Conservation (phyloP, 75 land plant genomes). For the Pinus taeda region DNA sequence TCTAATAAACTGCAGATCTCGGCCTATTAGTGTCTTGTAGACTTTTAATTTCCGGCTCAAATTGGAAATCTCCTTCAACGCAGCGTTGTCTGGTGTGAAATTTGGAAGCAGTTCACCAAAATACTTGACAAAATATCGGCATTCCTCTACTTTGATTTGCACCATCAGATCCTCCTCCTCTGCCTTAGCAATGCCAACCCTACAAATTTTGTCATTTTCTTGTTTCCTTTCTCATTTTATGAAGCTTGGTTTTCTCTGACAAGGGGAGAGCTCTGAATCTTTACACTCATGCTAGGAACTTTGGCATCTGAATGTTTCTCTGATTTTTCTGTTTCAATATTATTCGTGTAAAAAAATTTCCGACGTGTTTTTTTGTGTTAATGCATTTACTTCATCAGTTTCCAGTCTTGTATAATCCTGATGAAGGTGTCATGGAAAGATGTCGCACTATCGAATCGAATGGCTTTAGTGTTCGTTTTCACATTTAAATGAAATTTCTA, state of each 20-base stretch:
- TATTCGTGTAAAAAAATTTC: background rate
- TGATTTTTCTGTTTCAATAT: background rate
- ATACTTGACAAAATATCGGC: background rate
- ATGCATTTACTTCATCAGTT: background rate
- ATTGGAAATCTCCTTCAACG: background rate
- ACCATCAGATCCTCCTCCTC: slow-evolving; percentile 5
- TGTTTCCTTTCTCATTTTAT: background rate
- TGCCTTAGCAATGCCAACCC: background rate
- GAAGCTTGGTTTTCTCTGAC: background rate
- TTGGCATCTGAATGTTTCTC: background rate
- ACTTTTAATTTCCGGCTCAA: background rate
- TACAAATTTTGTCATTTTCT: background rate
- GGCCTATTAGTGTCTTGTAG: background rate
- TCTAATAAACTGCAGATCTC: background rate
- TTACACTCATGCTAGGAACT: background rate
- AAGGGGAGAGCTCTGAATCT: background rate
- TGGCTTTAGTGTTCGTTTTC: no score
- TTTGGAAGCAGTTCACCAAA: background rate
- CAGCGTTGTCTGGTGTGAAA: background rate
- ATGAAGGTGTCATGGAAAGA: background rate
- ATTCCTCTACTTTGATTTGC: background rate
- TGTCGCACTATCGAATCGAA: no score
- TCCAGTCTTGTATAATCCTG: background rate
- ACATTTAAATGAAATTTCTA: no score
- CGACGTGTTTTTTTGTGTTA: background rate